A percentile compares a stretch with the other conserved stretches of the same genome.
Evolutionary conservation across 805 yeast genomes (phyloP).

Genomic region (Yarrowia divulgata): DNA sequence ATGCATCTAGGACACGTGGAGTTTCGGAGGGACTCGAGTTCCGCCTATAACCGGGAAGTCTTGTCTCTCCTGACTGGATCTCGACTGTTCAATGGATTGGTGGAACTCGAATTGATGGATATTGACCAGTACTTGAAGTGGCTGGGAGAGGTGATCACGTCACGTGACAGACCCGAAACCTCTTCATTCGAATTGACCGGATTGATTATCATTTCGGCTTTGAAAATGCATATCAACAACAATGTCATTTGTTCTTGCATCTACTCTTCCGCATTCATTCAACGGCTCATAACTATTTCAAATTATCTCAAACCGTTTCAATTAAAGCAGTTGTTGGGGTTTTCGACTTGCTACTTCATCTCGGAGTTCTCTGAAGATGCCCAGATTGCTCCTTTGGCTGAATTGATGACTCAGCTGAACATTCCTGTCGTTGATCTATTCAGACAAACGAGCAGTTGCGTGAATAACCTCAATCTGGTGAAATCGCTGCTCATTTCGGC

Average conservation of each 20-base stretch:
- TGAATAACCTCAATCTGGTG: background rate
- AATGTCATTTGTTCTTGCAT: background rate
- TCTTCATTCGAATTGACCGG: background rate
- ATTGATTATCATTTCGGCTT: background rate
- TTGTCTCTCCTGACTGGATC: constrained; percentile 13
- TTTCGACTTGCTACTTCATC: background rate
- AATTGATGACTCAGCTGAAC: background rate
- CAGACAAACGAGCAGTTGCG: background rate
- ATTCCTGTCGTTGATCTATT: background rate
- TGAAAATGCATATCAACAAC: constrained; percentile 8
- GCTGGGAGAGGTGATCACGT: constrained; percentile 11
- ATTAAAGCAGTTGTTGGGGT: background rate
- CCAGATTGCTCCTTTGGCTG: constrained; percentile 12
- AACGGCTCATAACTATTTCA: background rate
- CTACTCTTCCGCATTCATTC: background rate
- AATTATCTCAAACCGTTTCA: constrained; percentile 18
- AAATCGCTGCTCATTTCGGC: constrained; percentile 19
- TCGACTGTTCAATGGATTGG: constrained; percentile 5
- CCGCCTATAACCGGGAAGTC: constrained; percentile 14
- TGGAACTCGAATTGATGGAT: background rate
- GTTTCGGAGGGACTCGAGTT: background rate
- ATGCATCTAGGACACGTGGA: background rate
- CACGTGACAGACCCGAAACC: too few species aligned
- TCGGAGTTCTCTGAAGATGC: background rate
- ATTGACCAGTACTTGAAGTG: constrained; percentile 13